These are phyloP conservation scores for Epichloe festucae DNA, from an alignment of 2,329 filamentous ascomycete genomes.

Conservation along the genomic window DNA sequence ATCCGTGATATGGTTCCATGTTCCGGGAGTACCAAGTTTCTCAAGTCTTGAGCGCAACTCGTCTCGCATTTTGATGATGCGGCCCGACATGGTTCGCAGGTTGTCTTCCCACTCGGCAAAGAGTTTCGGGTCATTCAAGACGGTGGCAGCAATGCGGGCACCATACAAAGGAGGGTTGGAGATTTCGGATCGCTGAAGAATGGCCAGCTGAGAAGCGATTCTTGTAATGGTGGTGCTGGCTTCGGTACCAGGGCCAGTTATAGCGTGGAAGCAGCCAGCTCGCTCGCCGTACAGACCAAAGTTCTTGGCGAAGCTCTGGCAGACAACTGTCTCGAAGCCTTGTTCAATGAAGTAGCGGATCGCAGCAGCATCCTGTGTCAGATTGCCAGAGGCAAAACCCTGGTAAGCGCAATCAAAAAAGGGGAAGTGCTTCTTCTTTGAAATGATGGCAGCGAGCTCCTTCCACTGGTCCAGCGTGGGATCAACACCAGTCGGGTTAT, in stretches of 20 bases:
- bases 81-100: constrained; percentile 82
- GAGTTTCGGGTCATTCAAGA: constrained; percentile 70
- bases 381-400: constrained; percentile 87
- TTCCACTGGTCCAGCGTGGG: constrained; percentile 91
- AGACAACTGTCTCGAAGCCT: constrained; percentile 77
- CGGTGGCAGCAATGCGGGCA: constrained; percentile 70
- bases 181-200: constrained; percentile 94
- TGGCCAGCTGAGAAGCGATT: constrained; percentile 78
- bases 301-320: constrained; percentile 95
- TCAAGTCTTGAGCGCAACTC: constrained; percentile 70
- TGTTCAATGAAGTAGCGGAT: constrained; percentile 88
- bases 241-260: constrained; percentile 59
- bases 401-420: constrained; percentile 99
- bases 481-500: constrained; percentile 97
- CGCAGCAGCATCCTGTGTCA: constrained; percentile 76
- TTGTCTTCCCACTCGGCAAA: constrained; percentile 91
- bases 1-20: constrained; percentile 94
- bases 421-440: constrained; percentile 73
- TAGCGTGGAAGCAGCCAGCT: constrained; percentile 89
- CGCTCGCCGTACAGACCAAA: constrained; percentile 96
- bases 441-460: constrained; percentile 68
- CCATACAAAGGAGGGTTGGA: constrained; percentile 94
- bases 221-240: constrained; percentile 47
- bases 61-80: constrained; percentile 85
- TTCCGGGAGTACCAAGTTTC: constrained; percentile 71